Evolutionary conservation across 2,329 filamentous ascomycete species (phyloP), one percentile per base, ranked within the genome.

Genomic region (Chaetomium globosum): DNA sequence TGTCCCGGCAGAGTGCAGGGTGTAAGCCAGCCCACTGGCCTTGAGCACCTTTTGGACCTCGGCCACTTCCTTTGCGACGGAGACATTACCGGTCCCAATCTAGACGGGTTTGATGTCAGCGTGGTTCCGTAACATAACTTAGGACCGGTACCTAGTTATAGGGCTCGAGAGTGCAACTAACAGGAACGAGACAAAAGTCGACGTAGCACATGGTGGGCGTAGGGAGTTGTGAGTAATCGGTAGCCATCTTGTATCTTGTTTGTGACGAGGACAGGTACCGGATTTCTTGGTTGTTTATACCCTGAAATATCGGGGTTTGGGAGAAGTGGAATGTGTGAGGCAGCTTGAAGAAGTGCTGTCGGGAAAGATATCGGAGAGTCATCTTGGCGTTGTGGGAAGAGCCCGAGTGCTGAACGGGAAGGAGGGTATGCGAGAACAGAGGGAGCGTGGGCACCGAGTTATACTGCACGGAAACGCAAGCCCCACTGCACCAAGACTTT

Each of bases 1-100:
- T 0, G 94, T 97, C 13, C 94, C 95, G 2, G 93, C 93, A 30
- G 91, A 93, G 79, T 98, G 94, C 92, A 98, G 95, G 55, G 85
- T 88, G 75, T 93, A 94, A 69, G 87, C 88, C 68, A 98, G 77
- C 1, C 92, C 92, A 71, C 90, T 95, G 61, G 86, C 87, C 77
- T 90, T 87, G 72, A 99, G 84, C 43, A 98, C 83, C 64, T 89
- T 87, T 80, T 98, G 94, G 46, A 98, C 92, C 68, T 90, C 88
- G 39, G 94, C 94, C 33, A 99, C 88, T 75, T 98, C 91, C 71
- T 89, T 86, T 4, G 91, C 89, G 19, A 94, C 90, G 1, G 91
- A 93, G 59, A 87, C 83, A 49, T 79, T 88, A 57, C 87, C 87
- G 21, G 94, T 97, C 67, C 95, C 94, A 68, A 98, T 85, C 89